Conservation (phyloP, 1,284 basidiomycete species). For the Microstroma glucosiphilum region DNA sequence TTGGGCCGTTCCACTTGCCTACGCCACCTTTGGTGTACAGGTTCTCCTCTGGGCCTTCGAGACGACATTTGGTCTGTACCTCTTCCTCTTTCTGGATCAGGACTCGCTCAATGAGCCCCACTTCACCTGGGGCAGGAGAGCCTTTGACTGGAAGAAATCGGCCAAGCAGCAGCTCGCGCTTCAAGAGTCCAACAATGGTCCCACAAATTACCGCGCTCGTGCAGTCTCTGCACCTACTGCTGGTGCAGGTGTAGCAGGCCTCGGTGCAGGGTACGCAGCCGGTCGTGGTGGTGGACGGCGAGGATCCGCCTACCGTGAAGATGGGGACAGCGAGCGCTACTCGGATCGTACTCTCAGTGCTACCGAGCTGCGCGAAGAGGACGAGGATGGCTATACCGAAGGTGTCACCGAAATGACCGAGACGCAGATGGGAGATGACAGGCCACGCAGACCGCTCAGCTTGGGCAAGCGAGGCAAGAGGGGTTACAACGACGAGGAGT, state of each 20-base stretch:
- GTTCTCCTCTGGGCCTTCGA: slow-evolving; percentile 42
- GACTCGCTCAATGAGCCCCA: slow-evolving; percentile 56
- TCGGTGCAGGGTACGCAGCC: background rate
- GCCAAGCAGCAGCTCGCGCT: slow-evolving; percentile 5
- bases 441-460: slow-evolving; percentile 5
- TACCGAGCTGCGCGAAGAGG: background rate
- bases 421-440: background rate
- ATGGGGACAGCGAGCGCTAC: slow-evolving; percentile 22
- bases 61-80: slow-evolving; percentile 39
- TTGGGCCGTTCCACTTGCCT: slow-evolving; percentile 47
- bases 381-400: slow-evolving; percentile 13
- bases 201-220: slow-evolving; percentile 23
- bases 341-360: background rate
- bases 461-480: slow-evolving; percentile 13
- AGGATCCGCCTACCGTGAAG: slow-evolving; percentile 36
- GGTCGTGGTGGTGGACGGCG: slow-evolving; percentile 21
- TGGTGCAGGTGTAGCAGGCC: slow-evolving; percentile 15
- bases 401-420: slow-evolving; percentile 25
- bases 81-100: slow-evolving; percentile 51
- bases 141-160: slow-evolving; percentile 36
- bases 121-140: slow-evolving; percentile 46
- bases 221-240: slow-evolving; percentile 15
- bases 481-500: slow-evolving; percentile 16
- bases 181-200: background rate
- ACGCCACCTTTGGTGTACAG: slow-evolving; percentile 51